phyloP scores from a whole-genome alignment of 257 asterid species.

The Jacaranda mimosifolia region DNA sequence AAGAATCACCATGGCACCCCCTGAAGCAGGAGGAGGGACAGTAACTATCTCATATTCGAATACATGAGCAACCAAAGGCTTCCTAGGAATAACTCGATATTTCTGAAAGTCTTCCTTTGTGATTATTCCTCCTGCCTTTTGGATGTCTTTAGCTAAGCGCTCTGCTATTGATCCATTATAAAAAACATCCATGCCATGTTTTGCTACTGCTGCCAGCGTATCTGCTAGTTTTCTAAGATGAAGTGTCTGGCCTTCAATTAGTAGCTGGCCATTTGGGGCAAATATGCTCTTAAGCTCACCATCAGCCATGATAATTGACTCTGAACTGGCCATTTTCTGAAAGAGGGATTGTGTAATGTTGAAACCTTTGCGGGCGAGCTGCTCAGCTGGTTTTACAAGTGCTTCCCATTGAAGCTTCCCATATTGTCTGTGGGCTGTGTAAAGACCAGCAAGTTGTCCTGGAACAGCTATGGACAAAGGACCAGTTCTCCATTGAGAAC shows the following conservation, averaged over 20 bases:
- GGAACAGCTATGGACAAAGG: constrained; percentile 58
- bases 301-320: background rate
- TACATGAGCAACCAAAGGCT: constrained; percentile 43
- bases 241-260: constrained; percentile 37
- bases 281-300: constrained; percentile 36
- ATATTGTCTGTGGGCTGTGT: constrained; percentile 47
- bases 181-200: constrained; percentile 44
- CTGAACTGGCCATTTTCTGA: background rate
- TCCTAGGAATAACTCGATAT: constrained; percentile 46
- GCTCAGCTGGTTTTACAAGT: constrained; percentile 28
- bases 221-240: constrained; percentile 41
- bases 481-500: constrained; percentile 34
- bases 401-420: constrained; percentile 53
- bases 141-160: constrained; percentile 47
- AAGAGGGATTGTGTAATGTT: constrained; percentile 42
- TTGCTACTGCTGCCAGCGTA: constrained; percentile 40
- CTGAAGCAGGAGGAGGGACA: constrained; percentile 65
- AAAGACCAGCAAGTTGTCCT: constrained; percentile 63
- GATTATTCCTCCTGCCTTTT: constrained; percentile 47
- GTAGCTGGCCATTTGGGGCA: constrained; percentile 46
- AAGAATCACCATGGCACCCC: constrained; percentile 53
- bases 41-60: constrained; percentile 44
- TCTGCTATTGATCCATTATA: constrained; percentile 54
- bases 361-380: constrained; percentile 50
- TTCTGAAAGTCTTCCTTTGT: constrained; percentile 46